Conservation (phyloP, 495 filamentous ascomycete genomes). For the Penicillium turbatum region DNA sequence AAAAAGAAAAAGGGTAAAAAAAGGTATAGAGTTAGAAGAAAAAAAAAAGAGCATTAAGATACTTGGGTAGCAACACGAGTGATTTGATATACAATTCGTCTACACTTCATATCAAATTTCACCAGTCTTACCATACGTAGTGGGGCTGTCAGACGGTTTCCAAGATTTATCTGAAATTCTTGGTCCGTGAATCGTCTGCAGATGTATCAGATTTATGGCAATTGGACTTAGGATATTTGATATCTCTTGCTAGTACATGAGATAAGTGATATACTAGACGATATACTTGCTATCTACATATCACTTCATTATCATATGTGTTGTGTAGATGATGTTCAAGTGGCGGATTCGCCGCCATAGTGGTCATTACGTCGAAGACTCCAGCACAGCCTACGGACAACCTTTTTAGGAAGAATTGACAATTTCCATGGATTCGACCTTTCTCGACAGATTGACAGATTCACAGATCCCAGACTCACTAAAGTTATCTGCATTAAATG, state of each 20-base stretch:
- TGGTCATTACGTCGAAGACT: conserved; percentile 11
- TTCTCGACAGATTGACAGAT: not conserved
- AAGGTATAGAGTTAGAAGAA: too few relatives aligned
- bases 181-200: not conserved
- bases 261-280: too few relatives aligned
- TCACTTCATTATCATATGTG: too few relatives aligned
- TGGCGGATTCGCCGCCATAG: conserved; percentile 5
- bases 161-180: conserved; percentile 1
- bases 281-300: too few relatives aligned
- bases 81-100: too few relatives aligned
- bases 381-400: not conserved
- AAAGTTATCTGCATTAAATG: too few relatives aligned
- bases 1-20: not conserved
- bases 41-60: not conserved
- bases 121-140: not conserved
- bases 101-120: not conserved
- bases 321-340: not conserved
- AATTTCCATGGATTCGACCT: conserved; percentile 1
- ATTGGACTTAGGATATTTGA: not conserved
- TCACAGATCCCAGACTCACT: too few relatives aligned
- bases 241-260: too few relatives aligned
- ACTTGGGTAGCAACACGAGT: too few relatives aligned
- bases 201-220: not conserved
- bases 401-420: not conserved
- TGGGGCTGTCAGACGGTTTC: conserved; percentile 10